Conservation (phyloP, 116 monocot species). For the Iris pallida region DNA sequence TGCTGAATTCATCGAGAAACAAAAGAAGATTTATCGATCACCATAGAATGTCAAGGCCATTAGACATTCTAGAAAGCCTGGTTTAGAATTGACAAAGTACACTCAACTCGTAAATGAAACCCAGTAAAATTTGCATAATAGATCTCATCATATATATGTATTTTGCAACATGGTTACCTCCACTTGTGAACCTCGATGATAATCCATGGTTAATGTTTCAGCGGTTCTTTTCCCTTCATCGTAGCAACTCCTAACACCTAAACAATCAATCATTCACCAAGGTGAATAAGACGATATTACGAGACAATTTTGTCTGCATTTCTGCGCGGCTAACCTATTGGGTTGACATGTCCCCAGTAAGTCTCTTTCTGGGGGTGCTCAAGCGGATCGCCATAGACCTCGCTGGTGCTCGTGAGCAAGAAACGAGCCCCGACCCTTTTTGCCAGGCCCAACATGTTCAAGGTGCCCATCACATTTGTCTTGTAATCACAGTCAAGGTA, state of each 20-base stretch:
- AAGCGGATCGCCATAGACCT: constrained; percentile 90
- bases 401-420: constrained; percentile 82
- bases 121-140: too few relatives aligned
- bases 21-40: too few relatives aligned
- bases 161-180: constrained; percentile 29
- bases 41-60: too few relatives aligned
- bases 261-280: background rate
- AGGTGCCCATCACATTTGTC: constrained; percentile 91
- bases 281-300: background rate
- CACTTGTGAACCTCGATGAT: constrained; percentile 68
- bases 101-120: too few relatives aligned
- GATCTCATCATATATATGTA: too few relatives aligned
- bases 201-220: constrained; percentile 92
- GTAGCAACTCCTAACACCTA: constrained; percentile 92
- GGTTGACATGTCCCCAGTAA: constrained; percentile 92
- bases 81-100: too few relatives aligned
- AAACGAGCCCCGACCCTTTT: constrained; percentile 83
- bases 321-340: constrained; percentile 47
- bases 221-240: constrained; percentile 93
- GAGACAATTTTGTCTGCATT: background rate
- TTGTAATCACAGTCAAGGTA: constrained; percentile 47
- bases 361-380: constrained; percentile 89
- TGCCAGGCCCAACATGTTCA: constrained; percentile 87
- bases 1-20: too few relatives aligned
- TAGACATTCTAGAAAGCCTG: too few relatives aligned